A percentile compares a stretch with the other conserved stretches of the same genome.
Evolutionary conservation across 192 early-diverging fungal genomes (phyloP).

Genomic region (Spizellomyces sp.): DNA sequence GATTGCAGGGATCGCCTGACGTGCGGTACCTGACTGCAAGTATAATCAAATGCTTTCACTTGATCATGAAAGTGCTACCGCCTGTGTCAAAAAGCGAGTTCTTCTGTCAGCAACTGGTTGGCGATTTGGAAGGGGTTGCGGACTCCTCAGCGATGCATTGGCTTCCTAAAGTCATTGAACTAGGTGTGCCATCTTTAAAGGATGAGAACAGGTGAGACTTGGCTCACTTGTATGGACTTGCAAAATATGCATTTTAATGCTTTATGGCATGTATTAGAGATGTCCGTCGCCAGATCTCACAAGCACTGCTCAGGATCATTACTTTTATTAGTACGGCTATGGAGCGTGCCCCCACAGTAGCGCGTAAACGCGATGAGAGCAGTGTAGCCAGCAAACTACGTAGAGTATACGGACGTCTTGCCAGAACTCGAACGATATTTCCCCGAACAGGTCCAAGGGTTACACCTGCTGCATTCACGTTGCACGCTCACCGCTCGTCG

Average conservation of each 20-base stretch:
- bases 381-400: constrained; percentile 13
- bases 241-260: no score
- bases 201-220: constrained; percentile 20
- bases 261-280: constrained; percentile 5
- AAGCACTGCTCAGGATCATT: constrained; percentile 6
- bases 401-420: constrained; percentile 21
- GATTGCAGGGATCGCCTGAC: constrained; percentile 9
- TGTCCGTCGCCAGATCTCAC: constrained; percentile 17
- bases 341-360: constrained; percentile 27
- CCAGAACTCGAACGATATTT: constrained; percentile 10
- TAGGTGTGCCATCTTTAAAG: constrained; percentile 24
- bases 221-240: no score
- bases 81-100: constrained; percentile 14
- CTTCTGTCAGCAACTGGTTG: constrained; percentile 13
- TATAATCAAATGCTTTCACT: constrained; percentile 26
- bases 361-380: constrained; percentile 26
- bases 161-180: constrained; percentile 13
- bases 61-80: constrained; percentile 29
- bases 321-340: constrained; percentile 10
- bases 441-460: constrained; percentile 20
- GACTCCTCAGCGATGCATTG: constrained; percentile 19
- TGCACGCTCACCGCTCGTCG: neutral
- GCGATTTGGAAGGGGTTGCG: neutral
- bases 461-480: neutral
- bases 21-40: constrained; percentile 18